Percentiles rank a stretch among this genome's conserved stretches.
Evolutionary conservation across 2,329 filamentous ascomycete species (phyloP).

Genomic region (Venturiaceae sp.): DNA sequence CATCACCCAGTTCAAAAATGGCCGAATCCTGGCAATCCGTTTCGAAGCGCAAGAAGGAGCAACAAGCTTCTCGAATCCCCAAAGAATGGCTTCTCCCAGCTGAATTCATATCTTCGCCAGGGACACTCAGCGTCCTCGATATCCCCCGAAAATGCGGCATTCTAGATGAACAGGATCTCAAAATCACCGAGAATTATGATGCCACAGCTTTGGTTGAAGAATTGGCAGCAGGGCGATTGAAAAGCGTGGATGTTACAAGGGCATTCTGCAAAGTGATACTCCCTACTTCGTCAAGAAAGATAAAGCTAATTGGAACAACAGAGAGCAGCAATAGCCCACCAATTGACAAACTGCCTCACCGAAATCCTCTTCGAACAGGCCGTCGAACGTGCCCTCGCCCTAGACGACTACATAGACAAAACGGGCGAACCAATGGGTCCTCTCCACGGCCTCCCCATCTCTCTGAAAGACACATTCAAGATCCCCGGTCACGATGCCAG

Average conservation of each 20-base stretch:
- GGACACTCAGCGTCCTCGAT: constrained; percentile 30
- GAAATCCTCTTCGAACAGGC: constrained; percentile 28
- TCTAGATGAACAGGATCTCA: constrained; percentile 39
- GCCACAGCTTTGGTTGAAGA: constrained; percentile 28
- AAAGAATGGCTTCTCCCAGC: constrained; percentile 31
- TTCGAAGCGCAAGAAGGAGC: constrained; percentile 30
- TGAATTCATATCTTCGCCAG: constrained; percentile 15
- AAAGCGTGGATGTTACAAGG: constrained; percentile 25
- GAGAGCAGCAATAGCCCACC: constrained; percentile 37
- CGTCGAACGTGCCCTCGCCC: constrained; percentile 20
- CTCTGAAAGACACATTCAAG: constrained; percentile 25
- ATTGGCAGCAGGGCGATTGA: constrained; percentile 24
- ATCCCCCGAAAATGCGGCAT: constrained; percentile 44
- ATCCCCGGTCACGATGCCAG: constrained; percentile 25
- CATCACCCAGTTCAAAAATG: constrained; percentile 14
- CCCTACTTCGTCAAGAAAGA: background rate
- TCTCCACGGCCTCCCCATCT: constrained; percentile 21
- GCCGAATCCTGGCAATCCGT: constrained; percentile 28
- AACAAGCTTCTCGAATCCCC: constrained; percentile 32
- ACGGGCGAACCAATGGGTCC: constrained; percentile 8
- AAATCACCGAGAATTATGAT: constrained; percentile 46
- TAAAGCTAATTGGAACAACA: constrained; percentile 8
- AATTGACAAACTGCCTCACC: constrained; percentile 33
- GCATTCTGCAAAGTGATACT: constrained; percentile 35
- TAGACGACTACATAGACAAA: constrained; percentile 15